A percentile compares a stretch with the other conserved stretches of the same genome.
phyloP scores from a whole-genome alignment of 345 rosid genomes.

The Dovyalis caffra region DNA sequence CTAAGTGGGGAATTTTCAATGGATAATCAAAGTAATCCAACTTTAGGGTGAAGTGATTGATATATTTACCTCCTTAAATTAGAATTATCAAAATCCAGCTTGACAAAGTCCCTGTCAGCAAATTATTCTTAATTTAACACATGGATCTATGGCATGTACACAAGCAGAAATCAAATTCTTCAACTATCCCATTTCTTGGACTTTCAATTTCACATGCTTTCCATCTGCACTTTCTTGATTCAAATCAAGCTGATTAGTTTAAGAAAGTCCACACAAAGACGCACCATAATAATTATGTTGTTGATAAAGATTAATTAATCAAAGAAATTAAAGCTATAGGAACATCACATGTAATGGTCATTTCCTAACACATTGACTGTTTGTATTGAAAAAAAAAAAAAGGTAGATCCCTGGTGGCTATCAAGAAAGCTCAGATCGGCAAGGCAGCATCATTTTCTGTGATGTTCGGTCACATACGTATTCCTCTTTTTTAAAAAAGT shows the following conservation, averaged over 20 bases:
- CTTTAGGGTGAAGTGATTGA: conserved; percentile 18
- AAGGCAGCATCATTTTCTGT: conserved; percentile 40
- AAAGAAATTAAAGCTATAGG: neutral
- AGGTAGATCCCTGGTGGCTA: conserved; percentile 13
- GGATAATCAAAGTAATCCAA: conserved; percentile 24
- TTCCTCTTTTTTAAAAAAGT: conserved; percentile 11
- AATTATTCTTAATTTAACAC: conserved; percentile 18
- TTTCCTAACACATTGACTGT: conserved; percentile 14
- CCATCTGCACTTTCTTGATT: conserved; percentile 32
- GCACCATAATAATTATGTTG: conserved; percentile 35
- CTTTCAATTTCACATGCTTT: conserved; percentile 32
- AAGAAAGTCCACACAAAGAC: conserved; percentile 16
- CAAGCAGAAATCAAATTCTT: conserved; percentile 20
- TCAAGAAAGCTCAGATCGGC: conserved; percentile 20
- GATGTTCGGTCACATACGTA: conserved; percentile 16
- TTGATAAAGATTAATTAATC: conserved; percentile 15
- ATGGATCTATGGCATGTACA: conserved; percentile 8
- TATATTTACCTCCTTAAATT: neutral
- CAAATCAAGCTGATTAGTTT: conserved; percentile 27
- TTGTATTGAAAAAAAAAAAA: neutral
- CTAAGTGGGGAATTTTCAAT: conserved; percentile 33
- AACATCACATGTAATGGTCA: conserved; percentile 29
- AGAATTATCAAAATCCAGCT: conserved; percentile 28
- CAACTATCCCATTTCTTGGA: conserved; percentile 12
- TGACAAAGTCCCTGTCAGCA: conserved; percentile 22